These are phyloP conservation scores for Albifimbria verrucaria DNA, from an alignment of 2,329 filamentous ascomycete species.

Conservation along the genomic window DNA sequence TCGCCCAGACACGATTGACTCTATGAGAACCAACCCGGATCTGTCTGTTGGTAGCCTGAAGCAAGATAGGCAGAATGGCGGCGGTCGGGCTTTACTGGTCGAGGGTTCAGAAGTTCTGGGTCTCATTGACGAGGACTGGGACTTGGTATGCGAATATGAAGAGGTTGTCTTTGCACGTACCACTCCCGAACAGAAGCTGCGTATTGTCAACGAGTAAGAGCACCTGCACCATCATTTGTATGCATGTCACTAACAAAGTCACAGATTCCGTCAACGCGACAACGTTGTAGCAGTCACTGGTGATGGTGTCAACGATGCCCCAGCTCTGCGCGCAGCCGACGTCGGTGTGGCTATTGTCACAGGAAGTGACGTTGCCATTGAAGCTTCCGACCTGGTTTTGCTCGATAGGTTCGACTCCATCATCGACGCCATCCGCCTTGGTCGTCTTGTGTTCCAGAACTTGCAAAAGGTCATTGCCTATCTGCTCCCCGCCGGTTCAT, in stretches of 20 bases:
- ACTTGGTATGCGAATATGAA: constrained; percentile 44
- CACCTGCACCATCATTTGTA: neutral
- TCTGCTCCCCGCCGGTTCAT: constrained; percentile 49
- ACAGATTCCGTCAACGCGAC: constrained; percentile 49
- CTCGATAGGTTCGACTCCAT: constrained; percentile 71
- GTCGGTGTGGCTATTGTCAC: constrained; percentile 67
- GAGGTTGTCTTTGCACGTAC: constrained; percentile 67
- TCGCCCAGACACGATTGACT: constrained; percentile 34
- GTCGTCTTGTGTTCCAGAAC: constrained; percentile 38
- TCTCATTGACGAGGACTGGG: constrained; percentile 46
- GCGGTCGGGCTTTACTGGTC: constrained; percentile 24
- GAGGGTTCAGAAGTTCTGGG: constrained; percentile 59
- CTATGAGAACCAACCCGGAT: constrained; percentile 13
- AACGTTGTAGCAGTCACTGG: constrained; percentile 70
- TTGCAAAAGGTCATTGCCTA: constrained; percentile 39
- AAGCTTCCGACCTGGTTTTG: constrained; percentile 62
- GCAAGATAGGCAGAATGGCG: constrained; percentile 14
- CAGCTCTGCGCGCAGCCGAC: constrained; percentile 62
- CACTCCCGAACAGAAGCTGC: constrained; percentile 66
- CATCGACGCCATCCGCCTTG: constrained; percentile 57
- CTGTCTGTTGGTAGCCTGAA: constrained; percentile 12
- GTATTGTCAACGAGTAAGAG: constrained; percentile 60
- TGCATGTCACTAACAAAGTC: neutral
- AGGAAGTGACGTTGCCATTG: constrained; percentile 63
- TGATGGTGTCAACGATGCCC: constrained; percentile 67